phyloP scores from a whole-genome alignment of 108 stramenopile species.

The Nannochloropsis oceanica region DNA sequence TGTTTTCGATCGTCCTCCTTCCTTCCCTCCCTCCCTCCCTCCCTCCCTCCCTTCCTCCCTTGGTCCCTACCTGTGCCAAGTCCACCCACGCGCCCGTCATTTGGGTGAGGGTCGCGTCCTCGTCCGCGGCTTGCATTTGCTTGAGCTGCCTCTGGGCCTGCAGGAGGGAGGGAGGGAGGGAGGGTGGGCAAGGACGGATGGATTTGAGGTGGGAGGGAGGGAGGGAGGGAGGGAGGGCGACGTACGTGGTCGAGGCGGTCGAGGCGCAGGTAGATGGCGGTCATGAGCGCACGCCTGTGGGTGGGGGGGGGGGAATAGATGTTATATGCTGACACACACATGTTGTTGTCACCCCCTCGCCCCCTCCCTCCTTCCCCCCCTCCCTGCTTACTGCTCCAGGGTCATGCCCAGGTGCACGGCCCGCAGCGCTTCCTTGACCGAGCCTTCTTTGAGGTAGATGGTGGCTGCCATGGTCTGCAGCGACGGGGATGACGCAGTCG shows the following conservation, averaged over 20 bases:
- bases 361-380: neutral
- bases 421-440: conserved; percentile 74
- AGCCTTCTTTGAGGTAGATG: conserved; percentile 53
- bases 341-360: neutral
- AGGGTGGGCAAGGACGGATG: neutral
- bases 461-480: conserved; percentile 73
- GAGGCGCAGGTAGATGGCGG: conserved; percentile 81
- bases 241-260: conserved; percentile 59
- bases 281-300: conserved; percentile 39
- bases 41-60: neutral
- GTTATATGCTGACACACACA: neutral
- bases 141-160: conserved; percentile 36
- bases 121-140: conserved; percentile 59
- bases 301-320: neutral
- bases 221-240: conserved; percentile 36
- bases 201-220: conserved; percentile 22
- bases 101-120: conserved; percentile 88
- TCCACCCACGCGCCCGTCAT: conserved; percentile 62
- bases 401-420: conserved; percentile 60
- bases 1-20: neutral
- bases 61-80: conserved; percentile 36
- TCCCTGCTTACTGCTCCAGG: conserved; percentile 58
- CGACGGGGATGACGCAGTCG: conserved; percentile 26
- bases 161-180: neutral
- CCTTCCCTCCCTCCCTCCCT: neutral